Base-by-base conservation (phyloP, 495 filamentous ascomycete species). In the Penicillium cosmopolitanum region DNA sequence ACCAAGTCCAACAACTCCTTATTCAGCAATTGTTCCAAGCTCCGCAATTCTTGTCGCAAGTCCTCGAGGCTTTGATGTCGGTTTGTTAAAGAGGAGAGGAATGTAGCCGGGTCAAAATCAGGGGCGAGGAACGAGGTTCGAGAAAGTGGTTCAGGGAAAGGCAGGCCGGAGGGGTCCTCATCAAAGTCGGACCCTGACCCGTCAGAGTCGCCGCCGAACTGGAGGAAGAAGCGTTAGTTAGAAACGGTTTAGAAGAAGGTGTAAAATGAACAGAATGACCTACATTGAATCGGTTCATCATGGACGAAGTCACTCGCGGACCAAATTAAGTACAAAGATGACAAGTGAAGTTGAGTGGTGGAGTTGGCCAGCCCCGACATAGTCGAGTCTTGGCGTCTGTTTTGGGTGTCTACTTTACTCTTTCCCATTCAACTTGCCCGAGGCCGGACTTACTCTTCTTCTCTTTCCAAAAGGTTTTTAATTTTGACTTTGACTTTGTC, bases 21-120 rank as follows among this genome's bases (percentile, higher is more conserved):
- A 60, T 84, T 87, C 50, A 98, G 84, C 16, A 86, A 79, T 61
- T 89, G 84, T 56, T 85, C 87, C 23, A 95, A 82, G 46, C 88
- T 80, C 15, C 92, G 86, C 4, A 99, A 80, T 64, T 99, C 96
- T 28, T 86, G 72, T 15, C 93, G 90, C 16, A 99, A 80, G 72
- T 99, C 96, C 71, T 96, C 94, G 50, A 99, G 90, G 3, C 92
- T 97, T 70, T 98, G 95, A 69, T 97, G 93, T 1, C 95, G 88
- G 67, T 93, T 88, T 33, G 82, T 87, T 1, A 97, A 80, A 5
- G 88, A 87, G 6, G 91, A 90, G 38, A 99, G 87, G 77, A 96
- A 99, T 1, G 77, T 76, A 6, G 88, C 84, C 16, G 96, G 89
- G 61, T 89, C 84, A 77, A 99, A 99, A 61, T 86, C 74, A 1